Evolutionary conservation across 306 rosid genomes (phyloP).

Genomic region (Albizia julibrissin): DNA sequence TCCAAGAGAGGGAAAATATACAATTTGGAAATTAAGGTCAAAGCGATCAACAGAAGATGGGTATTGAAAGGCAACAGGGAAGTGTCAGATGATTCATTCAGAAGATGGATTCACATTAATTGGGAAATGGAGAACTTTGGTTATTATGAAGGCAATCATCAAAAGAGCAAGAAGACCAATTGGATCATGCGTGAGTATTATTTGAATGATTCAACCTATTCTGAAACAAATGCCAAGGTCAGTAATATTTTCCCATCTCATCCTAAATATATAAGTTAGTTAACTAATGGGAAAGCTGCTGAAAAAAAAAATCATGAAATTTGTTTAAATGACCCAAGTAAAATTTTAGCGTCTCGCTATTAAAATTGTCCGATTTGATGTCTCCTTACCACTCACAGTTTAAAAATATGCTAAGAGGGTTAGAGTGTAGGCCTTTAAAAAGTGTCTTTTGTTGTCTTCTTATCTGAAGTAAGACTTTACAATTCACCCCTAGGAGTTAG

Average conservation of each 20-base stretch:
- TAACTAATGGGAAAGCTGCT: no score
- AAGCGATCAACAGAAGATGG: background rate
- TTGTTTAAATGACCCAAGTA: no score
- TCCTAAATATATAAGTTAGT: no score
- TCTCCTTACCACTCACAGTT: no score
- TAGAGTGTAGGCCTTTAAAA: no score
- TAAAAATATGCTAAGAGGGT: no score
- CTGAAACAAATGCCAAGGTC: background rate
- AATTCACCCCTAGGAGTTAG: no score
- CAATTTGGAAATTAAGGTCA: background rate
- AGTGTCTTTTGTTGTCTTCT: no score
- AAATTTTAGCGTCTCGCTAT: no score
- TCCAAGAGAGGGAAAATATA: background rate
- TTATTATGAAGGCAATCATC: background rate
- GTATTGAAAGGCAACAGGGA: background rate
- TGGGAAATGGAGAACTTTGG: background rate
- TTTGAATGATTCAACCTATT: background rate
- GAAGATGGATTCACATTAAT: background rate
- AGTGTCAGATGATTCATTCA: background rate
- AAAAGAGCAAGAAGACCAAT: background rate
- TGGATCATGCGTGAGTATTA: background rate
- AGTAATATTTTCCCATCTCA: background rate
- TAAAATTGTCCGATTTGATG: no score
- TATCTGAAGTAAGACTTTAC: no score
- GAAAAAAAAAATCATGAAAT: no score